phyloP scores from a whole-genome alignment of 495 filamentous ascomycete genomes.

The Lasiosphaeria ovina region DNA sequence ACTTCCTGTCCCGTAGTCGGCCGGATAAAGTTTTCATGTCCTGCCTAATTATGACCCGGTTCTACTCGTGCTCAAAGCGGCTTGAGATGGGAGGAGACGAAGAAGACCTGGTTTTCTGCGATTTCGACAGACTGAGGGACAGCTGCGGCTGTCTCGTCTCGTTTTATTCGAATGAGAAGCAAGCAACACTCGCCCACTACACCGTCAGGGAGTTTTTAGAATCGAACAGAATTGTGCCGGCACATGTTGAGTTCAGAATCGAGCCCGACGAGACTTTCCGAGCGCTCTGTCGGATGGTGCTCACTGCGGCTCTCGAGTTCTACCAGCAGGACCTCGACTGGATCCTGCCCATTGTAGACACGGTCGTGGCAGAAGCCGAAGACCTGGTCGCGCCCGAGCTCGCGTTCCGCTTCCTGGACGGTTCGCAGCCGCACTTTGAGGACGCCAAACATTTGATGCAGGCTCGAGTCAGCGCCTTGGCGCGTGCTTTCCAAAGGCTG shows the following conservation, averaged over 20 bases:
- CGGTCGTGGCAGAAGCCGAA: too few relatives aligned
- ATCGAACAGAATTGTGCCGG: background rate
- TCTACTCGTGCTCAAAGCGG: background rate
- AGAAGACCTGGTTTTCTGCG: background rate
- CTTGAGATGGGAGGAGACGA: too few relatives aligned
- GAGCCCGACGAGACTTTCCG: background rate
- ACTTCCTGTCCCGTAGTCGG: background rate
- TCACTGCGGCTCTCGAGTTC: background rate
- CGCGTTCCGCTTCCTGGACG: too few relatives aligned
- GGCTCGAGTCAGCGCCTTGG: too few relatives aligned
- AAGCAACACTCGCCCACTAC: background rate
- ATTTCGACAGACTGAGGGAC: background rate
- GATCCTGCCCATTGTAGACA: too few relatives aligned
- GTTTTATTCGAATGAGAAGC: background rate
- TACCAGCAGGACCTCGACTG: too few relatives aligned
- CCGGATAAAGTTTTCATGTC: background rate
- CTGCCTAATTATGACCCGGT: background rate
- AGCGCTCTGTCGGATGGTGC: background rate
- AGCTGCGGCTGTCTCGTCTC: background rate
- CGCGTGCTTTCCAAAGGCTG: too few relatives aligned
- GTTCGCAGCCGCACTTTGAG: too few relatives aligned
- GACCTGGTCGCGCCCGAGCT: too few relatives aligned
- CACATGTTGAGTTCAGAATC: background rate
- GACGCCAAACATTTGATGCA: too few relatives aligned
- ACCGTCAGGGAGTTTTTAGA: background rate